Base-by-base conservation (phyloP, 1,139 yeast species). In the Nakaseomyces sp. region DNA sequence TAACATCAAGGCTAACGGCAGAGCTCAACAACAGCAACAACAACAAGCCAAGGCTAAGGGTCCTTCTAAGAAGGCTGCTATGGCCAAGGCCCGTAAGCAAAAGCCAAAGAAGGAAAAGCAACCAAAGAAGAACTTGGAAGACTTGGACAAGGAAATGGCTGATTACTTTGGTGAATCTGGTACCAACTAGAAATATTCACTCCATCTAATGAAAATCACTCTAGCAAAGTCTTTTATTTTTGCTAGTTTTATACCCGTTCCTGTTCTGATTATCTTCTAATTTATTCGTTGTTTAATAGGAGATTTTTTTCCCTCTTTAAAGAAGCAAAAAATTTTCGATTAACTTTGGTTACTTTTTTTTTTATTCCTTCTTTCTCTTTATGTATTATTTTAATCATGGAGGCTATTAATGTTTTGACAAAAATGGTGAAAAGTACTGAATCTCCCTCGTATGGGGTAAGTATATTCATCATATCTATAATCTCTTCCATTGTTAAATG, bases 101-200 rank as follows among this genome's bases (percentile, higher is more conserved):
- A 67, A 64, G 53, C 38, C 38, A 35, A 35, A 35, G 28, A 53
- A 57, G 51, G 67, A 60, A 48, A 66, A 59, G 57, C 66, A 70
- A 47, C 74, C 77, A 53, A 81, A 81, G 75, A 86, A 85, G 71
- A 77, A 91, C 41, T 77, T 89, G 49, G 97, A 86, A 64, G 85
- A 86, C 66, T 76, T 89, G 59, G 98, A 91, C 66, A 88, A 84
- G 63, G 94, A 84, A 70, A 88, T 88, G 96, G 81, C 87, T 52
- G 96, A 82, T 61, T 84, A 84, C 68, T 82, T 83, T 54, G 68
- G 66, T 49, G 63, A 64, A 39, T 57, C 54, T 45, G 44, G 26
- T 30, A 16, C 35, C 15, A 25, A 37, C 24, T 22, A 22, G 26
- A 20, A 22, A 22, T 9, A 7, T 22, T 22, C 9, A 9, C 9